Evolutionary conservation across 805 yeast species (phyloP), one percentile per base, ranked within the genome.

Genomic region (Hanseniaspora nectarophila): DNA sequence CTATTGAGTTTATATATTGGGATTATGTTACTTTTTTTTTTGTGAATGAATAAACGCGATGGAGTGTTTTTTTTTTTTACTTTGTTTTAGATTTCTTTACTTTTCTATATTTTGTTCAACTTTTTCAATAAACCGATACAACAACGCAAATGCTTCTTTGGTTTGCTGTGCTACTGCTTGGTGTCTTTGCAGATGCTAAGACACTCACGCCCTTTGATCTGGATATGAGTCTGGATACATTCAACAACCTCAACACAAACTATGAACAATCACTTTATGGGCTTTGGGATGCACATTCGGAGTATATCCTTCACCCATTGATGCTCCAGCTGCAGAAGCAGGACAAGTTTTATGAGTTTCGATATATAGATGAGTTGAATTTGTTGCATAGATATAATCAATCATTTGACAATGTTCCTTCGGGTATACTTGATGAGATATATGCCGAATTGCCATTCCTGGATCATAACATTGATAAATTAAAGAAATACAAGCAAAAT

Each of bases 211-310:
- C 51, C 16, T 42, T 48, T 26, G 52, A 48, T 18, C 16, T 48
- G 15, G 46, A 48, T 28, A 40, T 31, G 6, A 28, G 24, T 2
- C 5, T 33, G 5, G 13, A 15, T 16, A 26, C n/a, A 6, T 48
- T 40, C 35, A 42, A 13, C 8, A 48, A 42, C 21, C 24, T 40
- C 1, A 48, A 48, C 18, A 48, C 35, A 10, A 18, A 40, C 23
- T 48, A 40, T 26, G 32, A 40, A 20, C 20, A 48, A n/a, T 18
- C n/a, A 2, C 31, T 48, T 13, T 34, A 23, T 42, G 34, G 18
- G n/a, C 35, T 48, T 8, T 48, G 52, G 52, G 38, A 40, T 12
- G 32, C 46, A 7, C 43, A 48, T n/a, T 29, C 32, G 12, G 38
- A 48, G 2, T 31, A 34, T 9, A n/a, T 32, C 9, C n/a, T 15